Evolutionary conservation across 352 stramenopile species (phyloP).

Genomic region (Phytophthora pluvialis): DNA sequence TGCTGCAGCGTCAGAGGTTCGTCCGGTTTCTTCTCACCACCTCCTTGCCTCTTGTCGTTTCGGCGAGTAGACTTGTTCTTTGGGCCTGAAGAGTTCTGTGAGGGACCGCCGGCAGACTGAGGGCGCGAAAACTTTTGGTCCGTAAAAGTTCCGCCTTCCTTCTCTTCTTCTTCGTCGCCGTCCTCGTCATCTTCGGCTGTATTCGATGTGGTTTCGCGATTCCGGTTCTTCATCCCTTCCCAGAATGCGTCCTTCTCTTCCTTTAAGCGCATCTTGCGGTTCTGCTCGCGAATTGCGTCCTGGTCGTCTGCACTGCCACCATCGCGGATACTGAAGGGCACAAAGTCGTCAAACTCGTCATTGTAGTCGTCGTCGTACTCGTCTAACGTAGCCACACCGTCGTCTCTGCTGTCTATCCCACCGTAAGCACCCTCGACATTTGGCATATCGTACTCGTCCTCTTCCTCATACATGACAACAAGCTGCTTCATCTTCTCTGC

Average conservation of each 20-base stretch:
- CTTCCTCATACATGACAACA: slow-evolving; percentile 55
- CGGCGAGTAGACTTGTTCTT: slow-evolving; percentile 27
- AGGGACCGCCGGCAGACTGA: background rate
- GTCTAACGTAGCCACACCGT: slow-evolving; percentile 40
- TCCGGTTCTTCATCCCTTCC: slow-evolving; percentile 74
- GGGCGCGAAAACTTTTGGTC: slow-evolving; percentile 14
- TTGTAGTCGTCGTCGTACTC: slow-evolving; percentile 90
- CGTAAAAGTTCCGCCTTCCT: slow-evolving; percentile 7
- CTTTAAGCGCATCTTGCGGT: slow-evolving; percentile 54
- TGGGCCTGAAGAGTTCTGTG: slow-evolving; percentile 10
- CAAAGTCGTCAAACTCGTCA: slow-evolving; percentile 86
- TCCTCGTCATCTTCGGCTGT: slow-evolving; percentile 19
- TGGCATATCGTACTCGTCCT: slow-evolving; percentile 41
- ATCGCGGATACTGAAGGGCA: slow-evolving; percentile 64
- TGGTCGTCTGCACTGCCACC: slow-evolving; percentile 50
- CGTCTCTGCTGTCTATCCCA: slow-evolving; percentile 10
- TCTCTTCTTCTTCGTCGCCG: slow-evolving; percentile 36
- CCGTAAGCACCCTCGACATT: slow-evolving; percentile 10
- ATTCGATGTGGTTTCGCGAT: slow-evolving; percentile 37
- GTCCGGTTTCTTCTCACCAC: slow-evolving; percentile 25
- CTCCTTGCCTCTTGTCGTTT: slow-evolving; percentile 39
- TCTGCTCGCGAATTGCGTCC: slow-evolving; percentile 61
- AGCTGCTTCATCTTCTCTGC: slow-evolving; percentile 65
- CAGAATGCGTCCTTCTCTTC: slow-evolving; percentile 75
- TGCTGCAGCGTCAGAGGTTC: slow-evolving; percentile 44